Base-by-base conservation (phyloP, 768 basidiomycete species). In the Lactarius indigo region DNA sequence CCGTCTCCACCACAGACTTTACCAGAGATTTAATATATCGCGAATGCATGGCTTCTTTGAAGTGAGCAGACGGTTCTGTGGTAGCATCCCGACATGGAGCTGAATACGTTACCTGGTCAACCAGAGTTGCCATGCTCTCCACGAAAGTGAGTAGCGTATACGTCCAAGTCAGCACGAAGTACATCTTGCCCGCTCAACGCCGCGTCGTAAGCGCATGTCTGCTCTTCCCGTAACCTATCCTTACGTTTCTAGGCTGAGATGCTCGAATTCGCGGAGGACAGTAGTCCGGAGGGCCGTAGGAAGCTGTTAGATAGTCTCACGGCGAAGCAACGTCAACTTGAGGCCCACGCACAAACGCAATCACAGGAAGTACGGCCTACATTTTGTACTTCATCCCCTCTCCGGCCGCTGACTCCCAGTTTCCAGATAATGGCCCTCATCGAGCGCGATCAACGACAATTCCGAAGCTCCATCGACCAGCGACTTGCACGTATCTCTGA, bases 311-410 rank as follows among this genome's bases (percentile, higher is more conserved):
- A 37, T 20, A 39, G 35, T 37, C 57, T 37, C 57, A 58, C n/a
- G 33, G 57, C 57, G 57, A 58, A 58, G 37, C 57, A 58, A 39
- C 57, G 57, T 37, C 57, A 58, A 10, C 57, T 58, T n/a, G 57
- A 58, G 33, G 23, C 57, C 37, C 57, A 37, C 20, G 57, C 57
- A 15, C 57, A 17, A 26, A 23, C 57, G 9, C 35, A 58, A 26
- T 58, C 57, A 26, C 57, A 39, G 26, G 57, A 58, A 37, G 57
- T 37, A 26, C 50, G 23, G 50, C 4, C 50, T 12, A 26, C 23
- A 58, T n/a, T 23, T 15, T 7, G 35, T 35, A n/a, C 37, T 37
- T 37, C 31, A 9, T 56, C 13, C 17, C n/a, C 20, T 1, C 17
- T 15, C 31, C 5, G 17, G 3, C 17, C 7, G 18, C 35, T 58